Conservation (phyloP, 306 rosid species). For the Potentilla sterilis region DNA sequence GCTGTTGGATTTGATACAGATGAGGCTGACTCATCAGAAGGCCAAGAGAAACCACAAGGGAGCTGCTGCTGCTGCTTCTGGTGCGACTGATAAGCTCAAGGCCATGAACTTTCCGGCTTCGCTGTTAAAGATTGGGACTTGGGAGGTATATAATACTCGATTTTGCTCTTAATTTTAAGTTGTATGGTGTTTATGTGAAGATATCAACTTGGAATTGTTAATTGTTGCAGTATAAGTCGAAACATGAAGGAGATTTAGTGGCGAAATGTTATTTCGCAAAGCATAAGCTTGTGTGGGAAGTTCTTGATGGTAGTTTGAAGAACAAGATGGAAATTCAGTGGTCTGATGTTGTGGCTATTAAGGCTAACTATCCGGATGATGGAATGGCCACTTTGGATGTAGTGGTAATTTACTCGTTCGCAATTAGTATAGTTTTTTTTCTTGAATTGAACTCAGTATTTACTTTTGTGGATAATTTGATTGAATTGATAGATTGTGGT, state of each 20-base stretch:
- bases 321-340: slow-evolving; percentile 90
- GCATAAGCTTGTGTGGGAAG: slow-evolving; percentile 95
- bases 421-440: neutral
- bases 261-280: slow-evolving; percentile 84
- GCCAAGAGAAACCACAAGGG: slow-evolving; percentile 48
- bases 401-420: slow-evolving; percentile 39
- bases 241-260: slow-evolving; percentile 82
- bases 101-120: slow-evolving; percentile 79
- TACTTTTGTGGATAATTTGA: too few relatives aligned
- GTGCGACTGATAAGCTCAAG: slow-evolving; percentile 56
- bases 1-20: slow-evolving; percentile 79
- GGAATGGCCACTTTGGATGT: slow-evolving; percentile 66
- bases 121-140: slow-evolving; percentile 62
- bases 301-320: slow-evolving; percentile 83
- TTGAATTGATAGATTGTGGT: neutral
- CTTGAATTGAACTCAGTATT: neutral
- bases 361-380: slow-evolving; percentile 74
- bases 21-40: slow-evolving; percentile 60
- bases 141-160: slow-evolving; percentile 52
- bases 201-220: too few relatives aligned
- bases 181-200: neutral
- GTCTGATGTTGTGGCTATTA: slow-evolving; percentile 82
- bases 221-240: slow-evolving; percentile 64
- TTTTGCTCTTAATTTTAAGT: neutral
- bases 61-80: slow-evolving; percentile 3